Base-by-base conservation (phyloP, 768 basidiomycete genomes). In the Leccinum uliginosum region DNA sequence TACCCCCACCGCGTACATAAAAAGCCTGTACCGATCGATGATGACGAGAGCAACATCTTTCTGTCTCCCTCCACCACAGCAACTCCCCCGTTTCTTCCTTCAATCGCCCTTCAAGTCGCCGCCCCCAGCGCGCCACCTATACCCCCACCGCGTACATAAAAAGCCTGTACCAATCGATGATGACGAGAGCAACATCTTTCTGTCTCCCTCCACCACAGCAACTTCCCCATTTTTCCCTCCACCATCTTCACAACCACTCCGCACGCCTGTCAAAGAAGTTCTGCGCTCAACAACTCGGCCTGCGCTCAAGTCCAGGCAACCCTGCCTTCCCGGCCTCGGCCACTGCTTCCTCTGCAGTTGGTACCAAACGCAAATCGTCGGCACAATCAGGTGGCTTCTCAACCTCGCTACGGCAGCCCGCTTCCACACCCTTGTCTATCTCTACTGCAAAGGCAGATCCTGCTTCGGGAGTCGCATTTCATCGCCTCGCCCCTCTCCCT, bases 301-400 rank as follows among this genome's bases (percentile, higher is more conserved):
- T 38, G 75, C 77, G 0, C 74, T 84, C 46, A 75, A 69, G 50
- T 59, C 63, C 1, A 70, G 62, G 48, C 70, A 61, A 17, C 60
- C 69, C n/a, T 55, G 40, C 62, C 17, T 65, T 49, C 9, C 19
- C 57, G 2, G 50, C 50, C 5, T 50, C 65, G 0, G 54, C 65
- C 6, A 64, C 59, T 30, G 62, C 73, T 47, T 71, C 70, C 12
- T 62, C 76, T 35, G 76, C 78, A 10, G 73, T 78, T 3, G 85
- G 85, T 43, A 83, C 80, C 1, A 89, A 89, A 69, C 83, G 87
- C 65, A 89, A 88, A 67, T 83, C 84, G 5, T 71, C 67, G 1
- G 65, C 63, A 3, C 70, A 76, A 74, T 46, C 73, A 72, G 50
- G 78, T 70, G 61, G 78, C 74, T 83, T 59, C 73, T 74, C 75